phyloP scores from a whole-genome alignment of 768 basidiomycete species.

The Rhodotorula graminis region DNA sequence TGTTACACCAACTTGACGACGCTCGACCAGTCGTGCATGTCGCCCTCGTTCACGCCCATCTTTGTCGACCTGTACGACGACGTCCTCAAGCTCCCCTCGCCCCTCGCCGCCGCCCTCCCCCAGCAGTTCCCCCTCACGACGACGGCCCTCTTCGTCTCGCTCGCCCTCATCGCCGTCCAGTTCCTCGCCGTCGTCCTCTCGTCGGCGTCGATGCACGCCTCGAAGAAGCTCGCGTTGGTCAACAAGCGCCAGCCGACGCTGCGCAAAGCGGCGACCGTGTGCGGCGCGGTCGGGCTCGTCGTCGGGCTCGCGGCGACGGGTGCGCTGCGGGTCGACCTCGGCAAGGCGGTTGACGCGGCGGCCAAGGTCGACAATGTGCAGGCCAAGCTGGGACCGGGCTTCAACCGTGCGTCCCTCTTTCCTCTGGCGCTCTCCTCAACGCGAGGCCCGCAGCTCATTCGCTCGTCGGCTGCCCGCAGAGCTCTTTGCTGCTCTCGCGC shows the following conservation, averaged over 20 bases:
- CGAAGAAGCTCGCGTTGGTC: conserved; percentile 4
- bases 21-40: neutral
- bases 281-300: neutral
- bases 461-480: neutral
- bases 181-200: conserved; percentile 16
- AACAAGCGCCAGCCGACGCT: neutral
- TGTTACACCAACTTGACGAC: conserved; percentile 17
- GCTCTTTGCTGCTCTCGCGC: conserved; percentile 10
- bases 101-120: neutral
- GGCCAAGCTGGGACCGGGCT: neutral
- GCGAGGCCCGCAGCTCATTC: neutral
- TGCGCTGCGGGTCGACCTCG: conserved; percentile 2
- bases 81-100: conserved; percentile 2
- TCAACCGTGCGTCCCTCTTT: conserved; percentile 16
- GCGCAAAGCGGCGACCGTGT: conserved; percentile 11
- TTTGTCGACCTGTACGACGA: conserved; percentile 21
- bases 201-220: conserved; percentile 8
- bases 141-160: conserved; percentile 21
- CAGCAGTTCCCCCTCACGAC: conserved; percentile 34
- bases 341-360: neutral
- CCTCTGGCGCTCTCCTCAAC: neutral
- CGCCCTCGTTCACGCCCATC: conserved; percentile 31
- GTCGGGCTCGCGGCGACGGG: conserved; percentile 10
- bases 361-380: neutral
- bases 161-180: conserved; percentile 18